Evolutionary conservation across 2,329 filamentous ascomycete genomes (phyloP).

Genomic region (Aspergillus costaricaensis): DNA sequence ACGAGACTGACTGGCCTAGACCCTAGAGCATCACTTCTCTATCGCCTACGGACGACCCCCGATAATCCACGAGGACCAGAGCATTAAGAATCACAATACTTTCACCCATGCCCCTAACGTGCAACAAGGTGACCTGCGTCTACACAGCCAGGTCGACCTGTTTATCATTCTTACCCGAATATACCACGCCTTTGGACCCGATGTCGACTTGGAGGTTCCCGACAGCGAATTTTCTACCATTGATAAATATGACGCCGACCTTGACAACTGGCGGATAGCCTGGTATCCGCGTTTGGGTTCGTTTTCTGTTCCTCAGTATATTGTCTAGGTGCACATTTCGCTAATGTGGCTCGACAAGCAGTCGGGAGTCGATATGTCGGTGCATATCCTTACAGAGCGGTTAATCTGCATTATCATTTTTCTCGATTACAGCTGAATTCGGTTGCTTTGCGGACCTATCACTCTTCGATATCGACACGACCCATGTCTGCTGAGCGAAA

Average conservation of each 20-base stretch:
- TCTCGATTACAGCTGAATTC: conserved; percentile 54
- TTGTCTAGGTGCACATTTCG: background rate
- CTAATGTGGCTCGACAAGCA: conserved; percentile 20
- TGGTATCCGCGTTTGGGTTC: conserved; percentile 42
- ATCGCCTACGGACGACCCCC: conserved; percentile 48
- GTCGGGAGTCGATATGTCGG: conserved; percentile 51
- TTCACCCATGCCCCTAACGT: conserved; percentile 34
- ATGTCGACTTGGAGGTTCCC: conserved; percentile 45
- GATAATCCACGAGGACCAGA: conserved; percentile 45
- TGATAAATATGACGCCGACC: conserved; percentile 42
- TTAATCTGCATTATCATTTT: conserved; percentile 54
- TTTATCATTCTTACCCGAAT: conserved; percentile 49
- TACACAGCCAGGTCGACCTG: conserved; percentile 47
- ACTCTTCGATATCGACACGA: conserved; percentile 38
- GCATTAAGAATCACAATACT: conserved; percentile 39
- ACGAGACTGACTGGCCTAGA: conserved; percentile 29
- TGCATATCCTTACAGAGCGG: conserved; percentile 53
- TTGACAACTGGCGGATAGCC: conserved; percentile 41
- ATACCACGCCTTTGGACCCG: conserved; percentile 47
- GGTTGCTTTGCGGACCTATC: conserved; percentile 51
- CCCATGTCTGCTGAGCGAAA: conserved; percentile 49
- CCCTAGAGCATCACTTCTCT: conserved; percentile 47
- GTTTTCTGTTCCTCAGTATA: background rate
- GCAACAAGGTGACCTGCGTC: conserved; percentile 38
- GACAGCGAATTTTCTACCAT: conserved; percentile 44